These are phyloP conservation scores for Phytophthora boehmeriae DNA, from an alignment of 352 stramenopile genomes.

Conservation along the genomic window DNA sequence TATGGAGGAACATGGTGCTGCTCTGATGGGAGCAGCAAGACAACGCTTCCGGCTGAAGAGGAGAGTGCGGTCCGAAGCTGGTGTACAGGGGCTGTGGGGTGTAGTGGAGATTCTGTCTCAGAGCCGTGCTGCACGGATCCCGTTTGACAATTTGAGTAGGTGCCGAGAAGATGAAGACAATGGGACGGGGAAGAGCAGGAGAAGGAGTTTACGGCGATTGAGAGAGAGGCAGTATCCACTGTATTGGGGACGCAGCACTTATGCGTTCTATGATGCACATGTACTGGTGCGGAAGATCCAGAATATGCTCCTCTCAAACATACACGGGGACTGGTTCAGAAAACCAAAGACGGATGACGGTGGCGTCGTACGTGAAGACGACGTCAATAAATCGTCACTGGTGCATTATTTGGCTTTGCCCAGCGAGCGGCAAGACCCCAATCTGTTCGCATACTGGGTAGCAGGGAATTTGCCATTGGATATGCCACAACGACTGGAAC, in stretches of 20 bases:
- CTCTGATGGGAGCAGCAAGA: slow-evolving; percentile 65
- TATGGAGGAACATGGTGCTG: slow-evolving; percentile 41
- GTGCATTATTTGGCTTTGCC: slow-evolving; percentile 40
- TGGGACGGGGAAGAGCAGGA: slow-evolving; percentile 6
- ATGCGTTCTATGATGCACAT: slow-evolving; percentile 62
- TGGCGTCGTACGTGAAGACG: slow-evolving; percentile 1
- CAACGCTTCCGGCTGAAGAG: slow-evolving; percentile 67
- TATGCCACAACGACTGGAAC: slow-evolving; percentile 56
- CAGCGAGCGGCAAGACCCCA: slow-evolving; percentile 60
- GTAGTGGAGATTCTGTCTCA: slow-evolving; percentile 75
- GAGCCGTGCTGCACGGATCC: slow-evolving; percentile 41
- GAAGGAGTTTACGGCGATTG: slow-evolving; percentile 19
- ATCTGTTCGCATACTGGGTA: slow-evolving; percentile 83
- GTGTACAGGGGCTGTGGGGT: slow-evolving; percentile 23
- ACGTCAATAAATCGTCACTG: slow-evolving; percentile 25
- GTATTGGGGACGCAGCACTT: slow-evolving; percentile 57
- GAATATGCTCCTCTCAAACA: slow-evolving; percentile 67
- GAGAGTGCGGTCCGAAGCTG: slow-evolving; percentile 20
- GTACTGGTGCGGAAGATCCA: slow-evolving; percentile 71
- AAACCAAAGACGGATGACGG: slow-evolving; percentile 29
- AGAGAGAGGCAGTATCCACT: slow-evolving; percentile 40
- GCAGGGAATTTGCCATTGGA: slow-evolving; percentile 72
- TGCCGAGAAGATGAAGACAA: slow-evolving; percentile 9
- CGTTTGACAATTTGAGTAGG: slow-evolving; percentile 38
- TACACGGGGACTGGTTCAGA: slow-evolving; percentile 77